Evolutionary conservation across 1,284 basidiomycete species (phyloP), one percentile per base, ranked within the genome.

Genomic region (Fereydounia khargensis): DNA sequence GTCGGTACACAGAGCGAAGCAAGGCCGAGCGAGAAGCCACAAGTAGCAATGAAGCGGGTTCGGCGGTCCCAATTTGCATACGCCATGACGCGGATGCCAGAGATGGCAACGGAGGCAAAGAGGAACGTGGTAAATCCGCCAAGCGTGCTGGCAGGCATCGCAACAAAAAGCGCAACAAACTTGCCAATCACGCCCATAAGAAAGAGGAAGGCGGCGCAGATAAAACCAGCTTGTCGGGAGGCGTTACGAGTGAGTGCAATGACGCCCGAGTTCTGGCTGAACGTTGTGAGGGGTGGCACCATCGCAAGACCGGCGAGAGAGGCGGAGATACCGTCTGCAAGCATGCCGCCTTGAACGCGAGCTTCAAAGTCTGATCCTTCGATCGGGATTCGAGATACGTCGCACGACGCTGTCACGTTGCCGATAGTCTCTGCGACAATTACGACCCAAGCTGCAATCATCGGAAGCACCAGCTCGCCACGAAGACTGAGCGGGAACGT

Each of bases 51-150:
- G 46, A 53, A 57, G 24, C 54, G 38, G 5, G 54, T 40, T 22
- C 54, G 36, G 35, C 54, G 35, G 24, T 52, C 49, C 54, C 54
- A 57, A n/a, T 57, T 47, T 13, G 53, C 53, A n/a, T 56, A 56
- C 1, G 53, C 53, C 53, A 56, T 56, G 35, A 57, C 45, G 22
- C 54, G 43, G 35, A 57, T 47, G 25, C 54, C 54, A 4, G 54
- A 53, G 16, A 53, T 40, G 8, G 49, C 48, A 13, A 57, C 54
- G 4, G 48, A 51, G 20, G 43, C 54, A 24, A 57, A 57, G 11
- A 57, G 48, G 44, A 57, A 57, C 1, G 54, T 57, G 33, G 54
- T 51, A 30, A 57, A 52, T 6, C 53, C 53, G 16, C 53, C 53
- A 6, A 57, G 39, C 8, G 53, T 49, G 31, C 39, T 42, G 11